Percentiles rank a stretch among this genome's conserved stretches.
phyloP scores from a whole-genome alignment of 1,284 basidiomycete genomes.

The Trametes polyzona region DNA sequence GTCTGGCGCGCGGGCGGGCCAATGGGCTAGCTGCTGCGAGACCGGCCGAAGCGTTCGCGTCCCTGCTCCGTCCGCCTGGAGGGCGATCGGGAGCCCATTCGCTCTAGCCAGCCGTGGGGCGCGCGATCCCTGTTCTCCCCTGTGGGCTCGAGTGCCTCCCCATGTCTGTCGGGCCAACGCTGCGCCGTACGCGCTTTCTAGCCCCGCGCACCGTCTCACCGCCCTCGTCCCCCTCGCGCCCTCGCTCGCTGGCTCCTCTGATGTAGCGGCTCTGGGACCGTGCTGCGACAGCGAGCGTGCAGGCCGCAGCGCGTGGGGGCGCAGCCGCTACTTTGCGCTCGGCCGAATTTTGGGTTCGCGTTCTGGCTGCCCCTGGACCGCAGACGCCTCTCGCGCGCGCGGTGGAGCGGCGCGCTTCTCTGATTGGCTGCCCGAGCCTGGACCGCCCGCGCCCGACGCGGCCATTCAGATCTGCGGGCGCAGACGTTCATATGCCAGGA shows the following conservation, averaged over 20 bases:
- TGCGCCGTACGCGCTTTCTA: not conserved
- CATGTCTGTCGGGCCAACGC: not conserved
- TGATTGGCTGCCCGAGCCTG: slow-evolving; percentile 10
- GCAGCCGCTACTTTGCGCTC: not conserved
- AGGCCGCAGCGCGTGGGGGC: not conserved
- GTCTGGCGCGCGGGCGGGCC: not conserved
- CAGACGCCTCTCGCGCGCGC: not conserved
- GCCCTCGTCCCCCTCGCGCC: not conserved
- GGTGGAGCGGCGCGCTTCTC: slow-evolving; percentile 4
- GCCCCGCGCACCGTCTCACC: not conserved
- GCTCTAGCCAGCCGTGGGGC: slow-evolving; percentile 11
- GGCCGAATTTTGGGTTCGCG: not conserved
- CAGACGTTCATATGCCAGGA: too few relatives aligned
- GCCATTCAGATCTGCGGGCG: too few relatives aligned
- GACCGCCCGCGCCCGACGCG: not conserved
- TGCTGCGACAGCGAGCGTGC: not conserved
- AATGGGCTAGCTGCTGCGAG: slow-evolving; percentile 12
- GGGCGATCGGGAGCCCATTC: slow-evolving; percentile 2
- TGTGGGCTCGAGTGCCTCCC: too few relatives aligned
- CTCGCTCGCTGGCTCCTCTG: not conserved
- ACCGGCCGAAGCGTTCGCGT: slow-evolving; percentile 8
- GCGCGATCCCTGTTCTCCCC: not conserved
- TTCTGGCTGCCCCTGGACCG: not conserved
- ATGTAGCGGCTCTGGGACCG: not conserved
- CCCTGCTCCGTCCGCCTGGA: too few relatives aligned